These are phyloP conservation scores for Hypoxylon sp. DNA, from an alignment of 2,329 filamentous ascomycete genomes.

Conservation along the genomic window DNA sequence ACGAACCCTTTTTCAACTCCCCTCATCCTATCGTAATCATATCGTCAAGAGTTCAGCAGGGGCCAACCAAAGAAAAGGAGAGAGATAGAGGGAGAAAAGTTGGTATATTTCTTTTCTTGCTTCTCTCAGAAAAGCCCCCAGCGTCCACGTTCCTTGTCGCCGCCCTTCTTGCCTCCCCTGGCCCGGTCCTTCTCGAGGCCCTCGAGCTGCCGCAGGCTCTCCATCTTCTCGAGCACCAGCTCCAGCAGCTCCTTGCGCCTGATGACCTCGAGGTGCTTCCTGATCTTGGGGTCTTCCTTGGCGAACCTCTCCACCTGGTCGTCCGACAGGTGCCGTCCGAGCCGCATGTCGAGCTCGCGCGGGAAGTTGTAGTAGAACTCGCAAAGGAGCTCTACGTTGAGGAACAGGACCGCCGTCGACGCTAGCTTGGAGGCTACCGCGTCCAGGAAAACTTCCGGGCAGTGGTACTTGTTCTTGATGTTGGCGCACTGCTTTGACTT, in stretches of 20 bases:
- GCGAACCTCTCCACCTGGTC: slow-evolving; percentile 90
- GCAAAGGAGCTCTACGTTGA: slow-evolving; percentile 94
- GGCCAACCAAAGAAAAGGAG: background rate
- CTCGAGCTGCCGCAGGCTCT: slow-evolving; percentile 85
- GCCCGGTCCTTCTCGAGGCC: slow-evolving; percentile 69
- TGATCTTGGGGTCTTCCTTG: slow-evolving; percentile 89
- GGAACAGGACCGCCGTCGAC: slow-evolving; percentile 92
- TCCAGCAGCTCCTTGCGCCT: slow-evolving; percentile 91
- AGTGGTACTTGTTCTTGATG: slow-evolving; percentile 92
- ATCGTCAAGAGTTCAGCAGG: slow-evolving; percentile 26
- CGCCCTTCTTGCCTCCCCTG: slow-evolving; percentile 42
- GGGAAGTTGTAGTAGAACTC: slow-evolving; percentile 99
- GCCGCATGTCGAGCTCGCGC: slow-evolving; percentile 84
- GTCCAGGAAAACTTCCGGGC: slow-evolving; percentile 97
- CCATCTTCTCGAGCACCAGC: slow-evolving; percentile 94
- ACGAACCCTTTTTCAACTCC: slow-evolving; percentile 30
- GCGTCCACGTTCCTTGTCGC: slow-evolving; percentile 53
- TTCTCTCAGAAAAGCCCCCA: slow-evolving; percentile 62
- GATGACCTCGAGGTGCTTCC: slow-evolving; percentile 89
- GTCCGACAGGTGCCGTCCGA: slow-evolving; percentile 80
- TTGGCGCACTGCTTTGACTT: slow-evolving; percentile 89
- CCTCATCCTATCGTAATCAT: slow-evolving; percentile 26
- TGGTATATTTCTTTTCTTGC: too few relatives aligned
- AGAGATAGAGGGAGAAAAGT: too few relatives aligned
- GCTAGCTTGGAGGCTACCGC: slow-evolving; percentile 95